These are phyloP conservation scores for Eucalyptus sp. DNA, from an alignment of 345 rosid species.

Conservation along the genomic window DNA sequence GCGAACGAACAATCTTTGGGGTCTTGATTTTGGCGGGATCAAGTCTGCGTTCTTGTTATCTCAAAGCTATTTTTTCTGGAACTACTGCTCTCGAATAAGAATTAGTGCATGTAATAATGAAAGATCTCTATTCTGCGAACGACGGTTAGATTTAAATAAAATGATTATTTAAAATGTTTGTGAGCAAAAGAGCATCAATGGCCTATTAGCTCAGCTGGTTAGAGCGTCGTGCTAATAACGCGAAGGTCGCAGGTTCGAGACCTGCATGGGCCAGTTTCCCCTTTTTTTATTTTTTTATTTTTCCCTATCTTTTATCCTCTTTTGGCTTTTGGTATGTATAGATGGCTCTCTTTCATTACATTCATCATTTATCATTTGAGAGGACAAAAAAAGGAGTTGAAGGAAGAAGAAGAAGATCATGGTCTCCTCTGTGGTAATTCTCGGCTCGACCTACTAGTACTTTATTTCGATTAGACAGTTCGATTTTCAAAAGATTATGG, in stretches of 20 bases:
- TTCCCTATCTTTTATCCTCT: not conserved
- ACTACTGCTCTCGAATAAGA: not conserved
- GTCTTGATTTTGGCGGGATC: not conserved
- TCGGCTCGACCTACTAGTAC: not conserved
- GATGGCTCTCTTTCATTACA: not conserved
- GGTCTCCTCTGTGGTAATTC: not conserved
- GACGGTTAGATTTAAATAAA: not conserved
- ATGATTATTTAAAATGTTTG: rapidly evolving
- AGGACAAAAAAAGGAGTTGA: not conserved
- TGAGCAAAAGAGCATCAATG: rapidly evolving
- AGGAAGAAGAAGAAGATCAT: not conserved
- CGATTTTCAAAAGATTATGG: not conserved
- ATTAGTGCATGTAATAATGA: not conserved
- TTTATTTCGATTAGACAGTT: not conserved
- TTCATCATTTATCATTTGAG: not conserved
- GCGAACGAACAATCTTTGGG: not conserved
- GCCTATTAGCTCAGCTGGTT: constrained; percentile 52
- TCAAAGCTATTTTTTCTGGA: not conserved
- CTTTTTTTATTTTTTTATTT: not conserved
- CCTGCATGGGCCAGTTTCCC: constrained; percentile 29
- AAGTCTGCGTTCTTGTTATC: not conserved
- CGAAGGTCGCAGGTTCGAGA: constrained; percentile 71
- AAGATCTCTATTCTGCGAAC: not conserved
- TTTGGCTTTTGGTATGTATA: not conserved
- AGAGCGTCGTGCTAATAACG: constrained; percentile 98